Conservation (phyloP, 2,329 filamentous ascomycete genomes). For the Periconia digitata region DNA sequence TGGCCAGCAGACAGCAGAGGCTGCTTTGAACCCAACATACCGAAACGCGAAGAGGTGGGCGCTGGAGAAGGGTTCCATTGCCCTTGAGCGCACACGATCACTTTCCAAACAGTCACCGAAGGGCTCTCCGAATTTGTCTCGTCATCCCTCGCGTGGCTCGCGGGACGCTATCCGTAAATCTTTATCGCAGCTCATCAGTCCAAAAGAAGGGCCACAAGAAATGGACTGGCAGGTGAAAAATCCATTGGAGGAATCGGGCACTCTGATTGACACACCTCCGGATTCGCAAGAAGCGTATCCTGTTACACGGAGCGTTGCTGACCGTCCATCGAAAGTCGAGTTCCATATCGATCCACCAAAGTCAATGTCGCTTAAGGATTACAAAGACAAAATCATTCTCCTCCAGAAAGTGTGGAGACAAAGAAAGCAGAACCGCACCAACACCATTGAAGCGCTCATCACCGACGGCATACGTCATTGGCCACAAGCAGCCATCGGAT, state of each 20-base stretch:
- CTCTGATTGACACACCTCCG: conserved; percentile 29
- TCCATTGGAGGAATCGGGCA: conserved; percentile 31
- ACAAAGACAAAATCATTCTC: conserved; percentile 41
- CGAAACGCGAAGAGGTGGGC: conserved; percentile 40
- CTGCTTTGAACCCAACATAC: conserved; percentile 34
- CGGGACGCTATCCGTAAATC: conserved; percentile 38
- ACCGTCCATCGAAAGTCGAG: conserved; percentile 28
- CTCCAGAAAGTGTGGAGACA: conserved; percentile 44
- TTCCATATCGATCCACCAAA: conserved; percentile 12
- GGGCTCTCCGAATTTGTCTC: conserved; percentile 32
- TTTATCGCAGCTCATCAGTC: conserved; percentile 36
- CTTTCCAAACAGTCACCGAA: conserved; percentile 29
- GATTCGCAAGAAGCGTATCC: conserved; percentile 28
- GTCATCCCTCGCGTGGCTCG: conserved; percentile 34
- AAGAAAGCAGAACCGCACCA: conserved; percentile 30
- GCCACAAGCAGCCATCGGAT: conserved; percentile 37
- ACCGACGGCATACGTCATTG: conserved; percentile 34
- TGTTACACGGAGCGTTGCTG: conserved; percentile 40
- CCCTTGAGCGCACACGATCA: conserved; percentile 37
- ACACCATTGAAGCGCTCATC: conserved; percentile 35
- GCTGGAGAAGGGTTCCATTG: conserved; percentile 37
- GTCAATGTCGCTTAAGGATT: conserved; percentile 35
- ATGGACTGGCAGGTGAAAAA: conserved; percentile 32
- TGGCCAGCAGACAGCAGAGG: conserved; percentile 28
- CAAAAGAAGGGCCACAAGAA: conserved; percentile 27